Evolutionary conservation across 1,284 basidiomycete genomes (phyloP), one percentile per base, ranked within the genome.

Genomic region (Naganishia cerealis): DNA sequence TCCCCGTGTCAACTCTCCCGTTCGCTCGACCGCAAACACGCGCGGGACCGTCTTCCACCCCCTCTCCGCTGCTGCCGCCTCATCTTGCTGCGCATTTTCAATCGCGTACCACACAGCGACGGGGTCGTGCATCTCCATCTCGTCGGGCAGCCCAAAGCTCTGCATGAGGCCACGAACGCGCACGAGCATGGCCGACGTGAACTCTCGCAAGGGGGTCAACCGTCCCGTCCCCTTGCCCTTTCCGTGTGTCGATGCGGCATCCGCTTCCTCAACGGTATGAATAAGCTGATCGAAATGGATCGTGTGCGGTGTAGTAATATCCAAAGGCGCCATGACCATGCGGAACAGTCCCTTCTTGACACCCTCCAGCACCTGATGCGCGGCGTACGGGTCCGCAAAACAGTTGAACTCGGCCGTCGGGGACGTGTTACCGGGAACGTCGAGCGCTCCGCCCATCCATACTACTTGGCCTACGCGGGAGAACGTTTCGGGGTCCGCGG

Each of bases 391-490:
- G 75, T 97, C 94, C 3, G 94, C 93, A 72, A 90, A 96, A 76
- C 90, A 93, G 81, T 97, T 97, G 85, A 84, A 97, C 87, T 95
- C 93, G 67, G 92, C 89, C 0, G 87, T 84, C 4, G 92, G 86
- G 16, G 84, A 87, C 0, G 89, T 91, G 76, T 98, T 98, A 2
- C 94, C 94, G 0, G 94, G 92, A 21, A 91, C 90, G 72, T 97
- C 93, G 38, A 98, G 80, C 1, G 91, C 88, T n/a, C 94, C 94
- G n/a, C 94, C 95, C 94, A 98, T 98, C 77, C 88, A 88, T 21
- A 94, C 82, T 33, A 98, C 84, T 15, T 87, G 85, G 40, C 85
- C 86, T 1, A 88, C 82, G 13, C 83, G 82, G 18, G 88, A 78
- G 67, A 85, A 84, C 0, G 86, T 82, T 39, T 82, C 78, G 1